A percentile compares a stretch with the other conserved stretches of the same genome.
phyloP scores from a whole-genome alignment of 2,329 filamentous ascomycete genomes.

The Pyrenophora teres region DNA sequence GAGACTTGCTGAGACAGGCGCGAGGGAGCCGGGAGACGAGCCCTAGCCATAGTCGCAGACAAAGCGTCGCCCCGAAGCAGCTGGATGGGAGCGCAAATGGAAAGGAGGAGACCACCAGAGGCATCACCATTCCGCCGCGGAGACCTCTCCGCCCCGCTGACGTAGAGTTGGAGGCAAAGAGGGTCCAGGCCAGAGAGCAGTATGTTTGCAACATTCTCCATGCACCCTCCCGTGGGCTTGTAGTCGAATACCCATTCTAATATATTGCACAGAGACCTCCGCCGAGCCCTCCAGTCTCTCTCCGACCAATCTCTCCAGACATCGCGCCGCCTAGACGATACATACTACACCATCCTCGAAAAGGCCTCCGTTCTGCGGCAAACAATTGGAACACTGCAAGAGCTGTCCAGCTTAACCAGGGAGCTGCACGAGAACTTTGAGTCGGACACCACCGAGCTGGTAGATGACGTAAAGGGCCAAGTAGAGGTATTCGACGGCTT shows the following conservation, averaged over 20 bases:
- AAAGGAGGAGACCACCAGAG: conserved; percentile 13
- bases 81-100: conserved; percentile 10
- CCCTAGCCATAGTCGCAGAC: conserved; percentile 37
- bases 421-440: conserved; percentile 65
- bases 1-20: conserved; percentile 48
- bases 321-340: conserved; percentile 70
- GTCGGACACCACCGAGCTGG: conserved; percentile 62
- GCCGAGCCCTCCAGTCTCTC: conserved; percentile 52
- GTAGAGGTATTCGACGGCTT: conserved; percentile 67
- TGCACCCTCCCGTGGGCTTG: neutral
- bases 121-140: conserved; percentile 23
- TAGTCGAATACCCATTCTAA: conserved; percentile 15
- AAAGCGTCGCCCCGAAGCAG: conserved; percentile 28
- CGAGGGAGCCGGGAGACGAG: conserved; percentile 38
- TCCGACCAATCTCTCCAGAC: conserved; percentile 65
- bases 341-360: conserved; percentile 74
- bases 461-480: conserved; percentile 64
- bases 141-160: conserved; percentile 47
- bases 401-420: conserved; percentile 66
- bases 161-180: conserved; percentile 45
- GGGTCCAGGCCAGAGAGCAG: conserved; percentile 46
- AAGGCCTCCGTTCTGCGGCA: conserved; percentile 67
- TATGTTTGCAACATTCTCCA: conserved; percentile 18
- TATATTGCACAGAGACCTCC: conserved; percentile 44
- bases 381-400: conserved; percentile 67